Evolutionary conservation across 2,329 filamentous ascomycete species (phyloP), one percentile per base, ranked within the genome.

Genomic region (Fusarium sp.): DNA sequence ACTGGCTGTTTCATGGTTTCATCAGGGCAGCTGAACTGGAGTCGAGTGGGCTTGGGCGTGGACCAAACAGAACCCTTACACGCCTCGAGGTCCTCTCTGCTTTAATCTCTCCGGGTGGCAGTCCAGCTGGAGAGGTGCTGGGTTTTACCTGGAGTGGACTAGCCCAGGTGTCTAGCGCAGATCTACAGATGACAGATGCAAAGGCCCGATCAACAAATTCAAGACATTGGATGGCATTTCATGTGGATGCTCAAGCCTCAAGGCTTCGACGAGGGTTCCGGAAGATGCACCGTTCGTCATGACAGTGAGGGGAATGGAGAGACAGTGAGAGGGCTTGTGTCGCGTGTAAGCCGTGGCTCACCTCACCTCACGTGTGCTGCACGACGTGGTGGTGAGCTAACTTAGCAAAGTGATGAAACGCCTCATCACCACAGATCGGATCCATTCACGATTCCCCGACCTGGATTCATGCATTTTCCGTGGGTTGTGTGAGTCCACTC

Each of bases 91-190:
- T 49, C 14, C 42, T 49, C 38, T 42, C 18, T 25, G 42, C 23
- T 59, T 11, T 18, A 38, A 59, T 44, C 34, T 44, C 10, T 25
- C 31, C 13, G 31, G 54, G 40, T 23, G 55, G 55, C 25, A 64
- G 54, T 33, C 10, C 50, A 56, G 55, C 25, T 46, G 25, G 14
- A 13, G 44, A 56, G 33, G 51, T 27, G 29, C 40, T 61, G 36
- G 49, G 59, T 67, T 70, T 68, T 71, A 62, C 68, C 68, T 55
- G 23, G 51, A 67, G 40, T 33, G 61, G 61, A 27, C 49, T 70
- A 65, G 61, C 44, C 55, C 16, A 7, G n/a, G 27, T 29, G 27
- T 63, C 46, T 70, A 69, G 49, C 56, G 68, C 29, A 58, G 55
- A 70, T 69, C 68, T 33, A 27, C 50, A 25, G 55, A 60, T 62